These are phyloP conservation scores for Salmacisia buchloeana DNA, from an alignment of 1,284 basidiomycete genomes.

Conservation along the genomic window DNA sequence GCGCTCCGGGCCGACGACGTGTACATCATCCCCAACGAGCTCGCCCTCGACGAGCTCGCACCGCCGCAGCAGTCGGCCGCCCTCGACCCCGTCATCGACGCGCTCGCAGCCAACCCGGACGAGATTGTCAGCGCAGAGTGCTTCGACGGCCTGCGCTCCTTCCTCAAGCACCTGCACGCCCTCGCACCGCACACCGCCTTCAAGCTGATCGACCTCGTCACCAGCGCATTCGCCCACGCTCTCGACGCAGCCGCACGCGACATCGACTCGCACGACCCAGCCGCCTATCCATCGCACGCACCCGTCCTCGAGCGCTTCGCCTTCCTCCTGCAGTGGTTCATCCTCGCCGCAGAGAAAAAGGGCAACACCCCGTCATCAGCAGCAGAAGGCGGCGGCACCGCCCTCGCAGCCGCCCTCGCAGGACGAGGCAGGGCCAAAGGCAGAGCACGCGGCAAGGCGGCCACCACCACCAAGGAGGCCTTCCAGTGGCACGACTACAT, in stretches of 20 bases:
- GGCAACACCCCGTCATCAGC: slow-evolving; percentile 21
- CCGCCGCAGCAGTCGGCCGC: slow-evolving; percentile 26
- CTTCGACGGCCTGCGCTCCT: slow-evolving; percentile 37
- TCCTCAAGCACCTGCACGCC: slow-evolving; percentile 36
- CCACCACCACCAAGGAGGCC: background rate
- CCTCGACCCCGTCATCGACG: slow-evolving; percentile 33
- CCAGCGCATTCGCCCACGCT: slow-evolving; percentile 29
- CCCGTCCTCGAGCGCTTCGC: slow-evolving; percentile 41
- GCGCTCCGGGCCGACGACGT: slow-evolving; percentile 31
- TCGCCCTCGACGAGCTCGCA: slow-evolving; percentile 29
- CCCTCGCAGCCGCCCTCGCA: slow-evolving; percentile 15
- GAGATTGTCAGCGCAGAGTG: slow-evolving; percentile 23
- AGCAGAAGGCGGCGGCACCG: slow-evolving; percentile 16
- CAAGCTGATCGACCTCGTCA: slow-evolving; percentile 40
- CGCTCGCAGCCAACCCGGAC: slow-evolving; percentile 28
- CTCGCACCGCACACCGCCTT: slow-evolving; percentile 30
- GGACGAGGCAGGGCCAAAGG: slow-evolving; percentile 8
- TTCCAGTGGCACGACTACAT: slow-evolving; percentile 15
- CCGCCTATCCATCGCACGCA: slow-evolving; percentile 29
- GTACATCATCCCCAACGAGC: slow-evolving; percentile 39
- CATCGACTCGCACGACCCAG: slow-evolving; percentile 27
- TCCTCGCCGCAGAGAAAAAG: slow-evolving; percentile 35
- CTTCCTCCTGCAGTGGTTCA: slow-evolving; percentile 46
- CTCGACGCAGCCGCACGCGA: slow-evolving; percentile 34
- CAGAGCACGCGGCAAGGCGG: slow-evolving; percentile 12